phyloP scores from a whole-genome alignment of 2,329 filamentous ascomycete species.

The Aureobasidium leucospermi region DNA sequence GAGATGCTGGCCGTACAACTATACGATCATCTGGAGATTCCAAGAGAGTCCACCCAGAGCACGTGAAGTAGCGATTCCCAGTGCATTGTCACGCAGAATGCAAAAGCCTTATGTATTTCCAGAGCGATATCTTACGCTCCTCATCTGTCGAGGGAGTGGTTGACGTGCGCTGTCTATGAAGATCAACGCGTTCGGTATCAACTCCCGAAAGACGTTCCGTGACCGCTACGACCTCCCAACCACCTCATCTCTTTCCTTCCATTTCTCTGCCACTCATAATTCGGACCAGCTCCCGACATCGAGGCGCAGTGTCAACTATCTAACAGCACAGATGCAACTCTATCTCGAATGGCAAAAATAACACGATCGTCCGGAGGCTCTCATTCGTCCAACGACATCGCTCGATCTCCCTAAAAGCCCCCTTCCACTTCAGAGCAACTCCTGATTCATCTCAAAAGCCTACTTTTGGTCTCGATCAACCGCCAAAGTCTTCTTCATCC shows the following conservation, averaged over 20 bases:
- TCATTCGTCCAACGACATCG: background rate
- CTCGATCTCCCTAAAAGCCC: background rate
- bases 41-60: too few species aligned
- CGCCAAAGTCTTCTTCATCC: background rate
- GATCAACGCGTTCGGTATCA: too few species aligned
- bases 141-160: too few species aligned
- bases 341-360: background rate
- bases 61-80: too few species aligned
- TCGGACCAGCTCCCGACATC: background rate
- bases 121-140: too few species aligned
- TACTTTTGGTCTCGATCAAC: background rate
- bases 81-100: too few species aligned
- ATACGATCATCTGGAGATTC: too few species aligned
- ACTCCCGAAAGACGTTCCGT: background rate
- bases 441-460: background rate
- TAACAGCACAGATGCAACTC: background rate
- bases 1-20: too few species aligned
- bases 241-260: background rate
- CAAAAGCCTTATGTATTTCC: too few species aligned
- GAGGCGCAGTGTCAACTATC: background rate
- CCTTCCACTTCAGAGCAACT: background rate
- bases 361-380: background rate
- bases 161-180: too few species aligned
- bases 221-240: background rate
- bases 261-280: background rate